Evolutionary conservation across 441 rosid species (phyloP), one percentile per base, ranked within the genome.

Genomic region (Aquilaria agallochum): DNA sequence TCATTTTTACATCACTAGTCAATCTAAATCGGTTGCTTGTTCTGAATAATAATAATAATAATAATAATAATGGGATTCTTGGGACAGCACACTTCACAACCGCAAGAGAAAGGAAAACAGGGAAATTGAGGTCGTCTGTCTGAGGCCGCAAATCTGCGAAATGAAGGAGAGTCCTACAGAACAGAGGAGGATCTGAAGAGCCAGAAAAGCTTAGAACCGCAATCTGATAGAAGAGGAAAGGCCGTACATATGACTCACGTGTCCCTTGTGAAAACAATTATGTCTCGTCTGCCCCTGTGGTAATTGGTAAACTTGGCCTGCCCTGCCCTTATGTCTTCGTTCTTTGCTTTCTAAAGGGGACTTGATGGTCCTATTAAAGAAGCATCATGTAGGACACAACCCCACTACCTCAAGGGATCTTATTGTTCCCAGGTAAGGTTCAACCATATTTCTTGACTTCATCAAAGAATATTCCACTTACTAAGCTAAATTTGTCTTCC

Each of bases 201-300:
- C 30, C 4, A 9, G 13, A 31, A 11, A 1, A 14, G 1, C 11
- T 2, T 20, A 20, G 27, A 20, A 20, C 27, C 27, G 27, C 27
- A 20, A 20, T 20, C 27, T 20, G 27, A 20, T 20, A 20, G 27
- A 20, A 20, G 27, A 20, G 27, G 33, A 3, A 0, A 4, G 14
- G 0, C 50, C 9, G 4, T 45, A 51, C 77, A 72, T 67, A 64
- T 63, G 66, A 51, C 68, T 74, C 79, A 53, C 75, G 76, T 72
- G 84, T 72, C 42, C 53, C 48, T 55, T 40, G 76, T 80, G 69
- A 76, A 76, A 76, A 79, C 49, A 52, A 51, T 12, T 31, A 9
- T 6, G 4, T 14, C 32, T 11, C 15, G 10, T 44, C 46, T 3
- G 13, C 32, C 32, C 3, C 14, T 31, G 44, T 61, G 30, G 33